Evolutionary conservation across 2,329 filamentous ascomycete species (phyloP).

Genomic region (Didymella sp.): DNA sequence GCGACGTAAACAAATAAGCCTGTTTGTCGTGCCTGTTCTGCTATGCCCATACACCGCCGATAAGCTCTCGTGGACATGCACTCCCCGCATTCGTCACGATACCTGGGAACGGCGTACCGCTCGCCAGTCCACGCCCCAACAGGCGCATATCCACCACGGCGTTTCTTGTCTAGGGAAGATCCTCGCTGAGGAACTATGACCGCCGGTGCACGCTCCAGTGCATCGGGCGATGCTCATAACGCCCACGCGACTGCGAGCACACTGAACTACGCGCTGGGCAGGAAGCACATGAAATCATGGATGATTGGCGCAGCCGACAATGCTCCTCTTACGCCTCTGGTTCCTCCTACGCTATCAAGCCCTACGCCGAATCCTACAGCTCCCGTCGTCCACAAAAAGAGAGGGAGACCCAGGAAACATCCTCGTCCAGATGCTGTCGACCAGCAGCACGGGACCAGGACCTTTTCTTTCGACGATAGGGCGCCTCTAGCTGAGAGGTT

Average conservation of each 20-base stretch:
- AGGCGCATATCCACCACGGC: not conserved
- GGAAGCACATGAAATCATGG: conserved; percentile 42
- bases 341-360: not conserved
- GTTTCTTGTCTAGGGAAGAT: not conserved
- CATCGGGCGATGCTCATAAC: conserved; percentile 9
- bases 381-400: conserved; percentile 3
- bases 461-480: not conserved
- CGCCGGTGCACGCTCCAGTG: not conserved
- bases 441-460: conserved; percentile 2
- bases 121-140: conserved; percentile 2
- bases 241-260: conserved; percentile 27
- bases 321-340: not conserved
- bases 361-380: not conserved
- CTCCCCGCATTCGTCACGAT: conserved; percentile 23
- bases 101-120: conserved; percentile 13
- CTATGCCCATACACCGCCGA: not conserved
- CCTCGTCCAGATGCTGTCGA: conserved; percentile 6
- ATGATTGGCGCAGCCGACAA: conserved; percentile 25
- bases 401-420: conserved; percentile 23
- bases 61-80: conserved; percentile 22
- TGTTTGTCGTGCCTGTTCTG: conserved; percentile 2
- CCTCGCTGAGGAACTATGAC: not conserved
- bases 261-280: conserved; percentile 40
- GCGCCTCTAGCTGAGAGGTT: conserved; percentile 21
- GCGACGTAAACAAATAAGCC: not conserved